Conservation (phyloP, 306 rosid species). For the Prunus armeniaca region DNA sequence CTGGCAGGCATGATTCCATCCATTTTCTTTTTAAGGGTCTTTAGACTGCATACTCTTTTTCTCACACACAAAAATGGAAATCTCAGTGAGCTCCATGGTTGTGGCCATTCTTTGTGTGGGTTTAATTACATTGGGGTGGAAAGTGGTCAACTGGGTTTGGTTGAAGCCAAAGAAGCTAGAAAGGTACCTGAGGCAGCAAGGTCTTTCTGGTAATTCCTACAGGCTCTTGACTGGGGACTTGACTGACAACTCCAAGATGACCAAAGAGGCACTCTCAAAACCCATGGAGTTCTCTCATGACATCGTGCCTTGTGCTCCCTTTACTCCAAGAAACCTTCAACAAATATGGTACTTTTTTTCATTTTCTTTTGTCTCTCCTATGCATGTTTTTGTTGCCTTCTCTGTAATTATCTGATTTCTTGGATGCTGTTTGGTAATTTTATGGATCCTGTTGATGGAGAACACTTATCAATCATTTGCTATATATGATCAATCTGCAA, state of each 20-base stretch:
- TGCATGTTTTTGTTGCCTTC: not conserved
- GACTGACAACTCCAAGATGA: constrained; percentile 3
- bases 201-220: constrained; percentile 20
- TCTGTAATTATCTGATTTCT: too few species aligned
- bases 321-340: not conserved
- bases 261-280: not conserved
- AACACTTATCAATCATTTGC: too few species aligned
- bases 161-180: constrained; percentile 23
- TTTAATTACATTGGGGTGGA: constrained; percentile 15
- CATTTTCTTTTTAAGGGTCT: not conserved
- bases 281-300: constrained; percentile 20
- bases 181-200: constrained; percentile 19
- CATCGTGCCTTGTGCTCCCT: constrained; percentile 8
- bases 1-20: too few species aligned
- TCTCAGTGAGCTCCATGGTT: not conserved
- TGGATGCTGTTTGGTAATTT: too few species aligned
- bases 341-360: constrained; percentile 11
- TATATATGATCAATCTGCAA: too few species aligned
- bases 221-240: constrained; percentile 12
- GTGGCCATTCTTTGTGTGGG: not conserved
- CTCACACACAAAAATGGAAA: not conserved
- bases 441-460: too few species aligned
- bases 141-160: constrained; percentile 26
- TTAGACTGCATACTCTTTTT: not conserved
- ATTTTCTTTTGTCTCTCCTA: not conserved